phyloP scores from a whole-genome alignment of 352 stramenopile genomes.

The Phytophthora aleatoria region DNA sequence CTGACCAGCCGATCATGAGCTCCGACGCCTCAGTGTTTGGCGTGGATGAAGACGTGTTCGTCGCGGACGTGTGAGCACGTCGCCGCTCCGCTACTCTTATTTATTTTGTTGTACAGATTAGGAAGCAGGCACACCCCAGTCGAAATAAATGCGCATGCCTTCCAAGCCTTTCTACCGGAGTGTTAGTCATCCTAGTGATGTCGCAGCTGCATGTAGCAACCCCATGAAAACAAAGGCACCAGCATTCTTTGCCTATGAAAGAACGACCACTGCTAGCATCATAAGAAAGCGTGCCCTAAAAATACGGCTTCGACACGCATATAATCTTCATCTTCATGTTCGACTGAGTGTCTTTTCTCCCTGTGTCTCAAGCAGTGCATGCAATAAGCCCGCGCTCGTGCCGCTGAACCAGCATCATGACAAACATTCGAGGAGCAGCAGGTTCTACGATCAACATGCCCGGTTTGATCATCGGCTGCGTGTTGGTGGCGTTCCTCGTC shows the following conservation, averaged over 20 bases:
- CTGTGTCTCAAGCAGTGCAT: background rate
- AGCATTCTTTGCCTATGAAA: too few species aligned
- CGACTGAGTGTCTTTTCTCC: too few species aligned
- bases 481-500: constrained; percentile 44
- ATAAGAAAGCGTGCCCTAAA: constrained; percentile 20
- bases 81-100: constrained; percentile 17
- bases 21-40: constrained; percentile 29
- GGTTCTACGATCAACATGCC: constrained; percentile 35
- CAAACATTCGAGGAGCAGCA: constrained; percentile 39
- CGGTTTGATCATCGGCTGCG: constrained; percentile 47
- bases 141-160: constrained; percentile 20
- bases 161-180: background rate
- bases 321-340: too few species aligned
- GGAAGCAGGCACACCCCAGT: background rate
- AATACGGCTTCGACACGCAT: constrained; percentile 9
- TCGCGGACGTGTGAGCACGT: constrained; percentile 34
- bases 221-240: too few species aligned
- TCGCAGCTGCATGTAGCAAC: background rate
- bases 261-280: too few species aligned
- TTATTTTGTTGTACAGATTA: constrained; percentile 38
- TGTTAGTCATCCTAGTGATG: background rate
- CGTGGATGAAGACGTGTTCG: constrained; percentile 40
- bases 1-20: constrained; percentile 20
- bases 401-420: constrained; percentile 31
- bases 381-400: background rate